Percentiles rank a stretch among this genome's conserved stretches.
phyloP scores from a whole-genome alignment of 2,329 filamentous ascomycete species.

The Ophiocordyceps camponoti-floridani region DNA sequence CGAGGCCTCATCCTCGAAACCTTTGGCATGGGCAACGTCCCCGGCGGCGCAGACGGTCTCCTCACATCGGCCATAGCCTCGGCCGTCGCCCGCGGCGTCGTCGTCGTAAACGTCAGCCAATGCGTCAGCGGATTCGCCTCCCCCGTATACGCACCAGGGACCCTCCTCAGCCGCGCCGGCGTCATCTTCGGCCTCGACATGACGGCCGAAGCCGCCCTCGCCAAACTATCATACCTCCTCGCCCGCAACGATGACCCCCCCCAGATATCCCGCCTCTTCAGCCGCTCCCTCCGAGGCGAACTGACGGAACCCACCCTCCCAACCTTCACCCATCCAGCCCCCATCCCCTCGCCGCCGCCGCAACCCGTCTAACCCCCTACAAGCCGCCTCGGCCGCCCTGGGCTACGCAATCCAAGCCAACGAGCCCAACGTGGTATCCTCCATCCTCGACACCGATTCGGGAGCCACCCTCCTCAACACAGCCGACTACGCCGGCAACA shows the following conservation, averaged over 20 bases:
- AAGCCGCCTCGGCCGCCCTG: slow-evolving; percentile 56
- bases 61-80: slow-evolving; percentile 61
- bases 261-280: slow-evolving; percentile 55
- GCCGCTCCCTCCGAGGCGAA: slow-evolving; percentile 62
- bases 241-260: slow-evolving; percentile 36
- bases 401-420: slow-evolving; percentile 66
- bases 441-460: slow-evolving; percentile 47
- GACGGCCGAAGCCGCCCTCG: slow-evolving; percentile 78
- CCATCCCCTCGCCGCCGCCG: slow-evolving; percentile 22
- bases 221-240: slow-evolving; percentile 76
- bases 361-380: slow-evolving; percentile 24
- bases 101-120: slow-evolving; percentile 84
- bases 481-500: slow-evolving; percentile 69
- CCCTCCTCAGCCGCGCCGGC: slow-evolving; percentile 62
- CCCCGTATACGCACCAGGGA: slow-evolving; percentile 60
- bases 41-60: slow-evolving; percentile 61
- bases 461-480: slow-evolving; percentile 51
- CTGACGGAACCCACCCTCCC: slow-evolving; percentile 60
- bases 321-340: slow-evolving; percentile 58
- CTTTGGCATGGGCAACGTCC: slow-evolving; percentile 84
- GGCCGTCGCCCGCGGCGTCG: slow-evolving; percentile 62
- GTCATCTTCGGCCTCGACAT: slow-evolving; percentile 82
- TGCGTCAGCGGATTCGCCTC: slow-evolving; percentile 65
- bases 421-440: slow-evolving; percentile 44
- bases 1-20: slow-evolving; percentile 77